phyloP scores from a whole-genome alignment of 176 grass and related monocot genomes.

The Melocanna baccifera region DNA sequence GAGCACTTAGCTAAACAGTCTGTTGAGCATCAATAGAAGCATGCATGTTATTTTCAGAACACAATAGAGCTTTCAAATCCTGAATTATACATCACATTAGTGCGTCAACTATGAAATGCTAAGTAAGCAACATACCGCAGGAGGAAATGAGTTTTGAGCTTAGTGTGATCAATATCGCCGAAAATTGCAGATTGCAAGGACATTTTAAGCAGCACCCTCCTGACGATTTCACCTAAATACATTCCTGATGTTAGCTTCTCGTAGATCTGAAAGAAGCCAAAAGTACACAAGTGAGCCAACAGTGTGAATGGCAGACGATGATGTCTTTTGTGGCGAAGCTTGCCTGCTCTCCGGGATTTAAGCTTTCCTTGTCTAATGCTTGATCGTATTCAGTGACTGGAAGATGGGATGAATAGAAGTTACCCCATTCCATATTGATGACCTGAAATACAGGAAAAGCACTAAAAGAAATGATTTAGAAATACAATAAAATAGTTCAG shows the following conservation, averaged over 20 bases:
- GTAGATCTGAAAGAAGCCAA: slow-evolving; percentile 63
- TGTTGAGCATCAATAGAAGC: neutral
- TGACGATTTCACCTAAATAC: slow-evolving; percentile 84
- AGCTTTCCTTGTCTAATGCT: slow-evolving; percentile 66
- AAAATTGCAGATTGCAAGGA: slow-evolving; percentile 50
- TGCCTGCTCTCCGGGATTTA: slow-evolving; percentile 87
- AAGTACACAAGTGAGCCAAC: neutral
- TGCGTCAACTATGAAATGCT: neutral
- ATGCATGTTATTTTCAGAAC: neutral
- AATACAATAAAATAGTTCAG: slow-evolving; percentile 1
- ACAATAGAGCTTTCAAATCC: neutral
- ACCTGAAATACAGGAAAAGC: slow-evolving; percentile 46
- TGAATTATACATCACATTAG: neutral
- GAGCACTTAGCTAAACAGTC: neutral
- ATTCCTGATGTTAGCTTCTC: slow-evolving; percentile 88
- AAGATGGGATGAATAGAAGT: slow-evolving; percentile 58
- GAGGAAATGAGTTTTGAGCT: slow-evolving; percentile 60
- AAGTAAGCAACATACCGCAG: slow-evolving; percentile 38
- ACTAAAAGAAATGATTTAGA: neutral
- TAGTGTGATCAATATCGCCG: slow-evolving; percentile 47
- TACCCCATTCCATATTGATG: slow-evolving; percentile 97
- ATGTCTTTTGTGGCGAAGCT: neutral
- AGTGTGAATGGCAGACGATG: neutral
- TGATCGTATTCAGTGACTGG: slow-evolving; percentile 70
- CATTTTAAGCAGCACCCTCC: slow-evolving; percentile 69